Evolutionary conservation across 768 basidiomycete species (phyloP), one percentile per base, ranked within the genome.

Genomic region (Lactarius vividus): DNA sequence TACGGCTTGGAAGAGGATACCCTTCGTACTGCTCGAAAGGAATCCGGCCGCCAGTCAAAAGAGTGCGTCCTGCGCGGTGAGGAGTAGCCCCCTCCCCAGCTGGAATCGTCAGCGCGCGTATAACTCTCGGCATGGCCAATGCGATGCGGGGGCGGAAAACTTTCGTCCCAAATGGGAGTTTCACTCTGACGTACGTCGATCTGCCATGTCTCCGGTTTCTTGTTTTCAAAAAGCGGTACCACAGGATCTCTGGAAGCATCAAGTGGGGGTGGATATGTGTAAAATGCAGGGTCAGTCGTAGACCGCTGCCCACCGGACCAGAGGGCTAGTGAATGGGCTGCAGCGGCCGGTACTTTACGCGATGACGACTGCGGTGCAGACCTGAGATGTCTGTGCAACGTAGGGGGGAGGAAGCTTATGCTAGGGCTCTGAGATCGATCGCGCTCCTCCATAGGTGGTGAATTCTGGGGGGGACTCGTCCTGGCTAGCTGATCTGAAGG

Each of bases 401-500:
- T 82, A 66, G 76, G 77, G 42, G 85, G 85, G 20, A 86, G 79
- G 35, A 82, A 82, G 77, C 83, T 84, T 67, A 79, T 76, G 66
- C 72, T 71, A 23, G 62, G 67, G 65, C 73, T 73, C n/a, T 42
- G 67, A 46, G 62, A 69, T 37, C 67, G 55, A 40, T 62, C 61
- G 16, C 46, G 28, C 37, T 64, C 63, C 61, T 58, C 57, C 69
- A 68, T 70, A 29, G 35, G 54, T 33, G 46, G 58, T 61, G 26
- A 26, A 31, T 33, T 67, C 66, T 59, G 23, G 55, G 49, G 55
- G 31, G 6, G 49, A 52, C 49, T 29, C 35, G 58, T 26, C 65
- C 33, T 23, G 13, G n/a, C 46, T 52, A 33, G 46, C 60, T 55
- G 60, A 29, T 20, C 28, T 53, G 65, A 39, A 37, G 35, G 42